phyloP scores from a whole-genome alignment of 345 rosid species.

The Rhodamnia argentea region DNA sequence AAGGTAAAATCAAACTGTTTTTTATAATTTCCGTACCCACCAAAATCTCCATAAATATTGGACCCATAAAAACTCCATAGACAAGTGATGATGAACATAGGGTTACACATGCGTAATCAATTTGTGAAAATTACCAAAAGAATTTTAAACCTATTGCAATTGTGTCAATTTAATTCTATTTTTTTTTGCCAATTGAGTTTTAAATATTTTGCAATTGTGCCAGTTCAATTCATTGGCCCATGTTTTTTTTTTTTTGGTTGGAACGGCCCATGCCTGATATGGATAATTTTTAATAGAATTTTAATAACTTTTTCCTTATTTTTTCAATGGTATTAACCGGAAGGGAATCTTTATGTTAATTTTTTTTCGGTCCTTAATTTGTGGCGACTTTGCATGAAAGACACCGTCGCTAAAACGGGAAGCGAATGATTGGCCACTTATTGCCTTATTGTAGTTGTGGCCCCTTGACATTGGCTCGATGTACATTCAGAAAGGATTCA shows the following conservation, averaged over 20 bases:
- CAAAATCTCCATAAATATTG: background rate
- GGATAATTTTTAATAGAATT: too few species aligned
- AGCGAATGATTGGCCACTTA: background rate
- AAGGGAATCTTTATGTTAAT: background rate
- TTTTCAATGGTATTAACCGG: background rate
- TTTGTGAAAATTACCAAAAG: too few species aligned
- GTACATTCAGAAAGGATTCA: background rate
- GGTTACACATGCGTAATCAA: background rate
- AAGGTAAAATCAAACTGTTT: background rate
- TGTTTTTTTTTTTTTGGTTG: too few species aligned
- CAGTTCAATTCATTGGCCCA: too few species aligned
- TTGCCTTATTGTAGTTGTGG: background rate
- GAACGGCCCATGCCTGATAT: too few species aligned
- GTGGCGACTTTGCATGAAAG: background rate
- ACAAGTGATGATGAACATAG: background rate
- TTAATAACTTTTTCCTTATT: background rate
- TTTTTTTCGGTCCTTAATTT: background rate
- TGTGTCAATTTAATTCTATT: too few species aligned
- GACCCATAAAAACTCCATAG: background rate
- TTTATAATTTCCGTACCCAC: background rate
- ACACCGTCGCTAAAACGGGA: background rate
- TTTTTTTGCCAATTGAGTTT: too few species aligned
- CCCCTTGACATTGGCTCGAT: background rate
- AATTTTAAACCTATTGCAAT: too few species aligned
- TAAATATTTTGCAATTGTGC: too few species aligned